Conservation (phyloP, 2,329 filamentous ascomycete genomes). For the Cylindrodendrum hubeiense region DNA sequence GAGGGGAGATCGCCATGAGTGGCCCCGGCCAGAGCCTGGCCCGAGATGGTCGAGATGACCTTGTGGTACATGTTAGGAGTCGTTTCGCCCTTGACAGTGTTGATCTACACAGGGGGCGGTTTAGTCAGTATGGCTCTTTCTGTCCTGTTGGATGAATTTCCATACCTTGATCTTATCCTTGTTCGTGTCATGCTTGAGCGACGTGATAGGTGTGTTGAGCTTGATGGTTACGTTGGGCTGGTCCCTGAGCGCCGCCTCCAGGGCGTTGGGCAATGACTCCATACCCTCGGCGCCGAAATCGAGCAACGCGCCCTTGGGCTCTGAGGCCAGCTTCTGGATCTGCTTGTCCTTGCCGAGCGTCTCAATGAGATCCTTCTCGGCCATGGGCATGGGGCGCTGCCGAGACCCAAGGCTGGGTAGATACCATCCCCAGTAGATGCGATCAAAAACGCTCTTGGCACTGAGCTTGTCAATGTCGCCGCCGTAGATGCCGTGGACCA, state of each 20-base stretch:
- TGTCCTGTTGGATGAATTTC: background rate
- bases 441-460: conserved; percentile 67
- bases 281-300: conserved; percentile 69
- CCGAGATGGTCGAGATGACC: conserved; percentile 74
- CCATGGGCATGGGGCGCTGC: conserved; percentile 55
- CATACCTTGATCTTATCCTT: conserved; percentile 58
- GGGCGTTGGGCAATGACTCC: conserved; percentile 66
- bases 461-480: conserved; percentile 88
- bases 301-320: conserved; percentile 48
- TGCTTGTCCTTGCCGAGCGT: conserved; percentile 44
- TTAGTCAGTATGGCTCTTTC: conserved; percentile 1
- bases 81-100: conserved; percentile 19
- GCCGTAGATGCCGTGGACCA: conserved; percentile 91
- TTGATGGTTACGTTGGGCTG: conserved; percentile 72
- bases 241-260: conserved; percentile 63
- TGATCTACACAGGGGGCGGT: conserved; percentile 27
- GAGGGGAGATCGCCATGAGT: conserved; percentile 56
- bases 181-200: conserved; percentile 56
- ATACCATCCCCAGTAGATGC: conserved; percentile 48
- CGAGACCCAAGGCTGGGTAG: conserved; percentile 48
- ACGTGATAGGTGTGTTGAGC: conserved; percentile 60
- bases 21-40: conserved; percentile 57
- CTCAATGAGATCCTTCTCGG: conserved; percentile 47
- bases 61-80: conserved; percentile 59
- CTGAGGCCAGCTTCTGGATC: conserved; percentile 48